Base-by-base conservation (phyloP, 345 rosid genomes). In the Gossypium stocksii region DNA sequence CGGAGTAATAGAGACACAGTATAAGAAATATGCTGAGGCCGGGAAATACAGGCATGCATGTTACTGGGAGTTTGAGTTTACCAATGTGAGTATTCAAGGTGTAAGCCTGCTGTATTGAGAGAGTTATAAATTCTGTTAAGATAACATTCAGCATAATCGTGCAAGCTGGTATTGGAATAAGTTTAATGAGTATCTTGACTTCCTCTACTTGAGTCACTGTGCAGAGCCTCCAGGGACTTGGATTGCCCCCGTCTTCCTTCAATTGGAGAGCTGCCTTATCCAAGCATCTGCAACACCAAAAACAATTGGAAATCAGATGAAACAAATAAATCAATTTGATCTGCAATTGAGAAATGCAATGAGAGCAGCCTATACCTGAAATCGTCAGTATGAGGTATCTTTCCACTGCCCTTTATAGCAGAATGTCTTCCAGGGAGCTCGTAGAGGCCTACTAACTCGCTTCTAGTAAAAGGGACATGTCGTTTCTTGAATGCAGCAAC, bases 161-260 rank as follows among this genome's bases (percentile, higher is more conserved):
- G 85, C 89, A 90, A 77, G 96, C 88, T 65, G 98, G 83, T 52
- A 91, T 77, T 16, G 98, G 98, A 66, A 93, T 77, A 34, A 93
- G 89, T 71, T 83, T 90, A 43, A 91, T 76, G 13, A 91, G 84
- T 77, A 88, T 91, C 88, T 93, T 93, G 16, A 93, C 94, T 88
- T 93, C 98, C 83, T 91, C 96, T 2, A 90, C 96, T 88, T 93
- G 98, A 81, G 97, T 90, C 58, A 93, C 91, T 1, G 97, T 89
- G 82, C 98, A 93, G 52, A 93, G 90, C 88, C 82, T 83, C 97
- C 97, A 93, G 14, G 96, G 96, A 77, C 85, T 86, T 14, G 94
- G 88, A 71, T 88, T 77, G 2, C 72, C 0, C 12, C 88, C 93
- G 23, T 93, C 98, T 83, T 91, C 98, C 79, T 89, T 90, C 61